Conservation (phyloP, 2,329 filamentous ascomycete genomes). For the Juglanconis juglandina region DNA sequence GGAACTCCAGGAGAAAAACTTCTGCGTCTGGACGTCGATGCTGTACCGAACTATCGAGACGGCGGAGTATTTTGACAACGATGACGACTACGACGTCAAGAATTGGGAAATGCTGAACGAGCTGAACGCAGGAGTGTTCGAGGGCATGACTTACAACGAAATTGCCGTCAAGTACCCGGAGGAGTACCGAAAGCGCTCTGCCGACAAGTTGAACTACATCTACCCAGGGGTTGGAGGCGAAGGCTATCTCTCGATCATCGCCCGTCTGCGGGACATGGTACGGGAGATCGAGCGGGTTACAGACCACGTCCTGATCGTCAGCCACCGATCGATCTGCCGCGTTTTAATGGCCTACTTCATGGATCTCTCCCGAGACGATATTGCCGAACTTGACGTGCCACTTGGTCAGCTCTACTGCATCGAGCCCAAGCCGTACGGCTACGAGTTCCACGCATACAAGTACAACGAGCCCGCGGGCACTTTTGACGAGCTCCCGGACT, state of each 20-base stretch:
- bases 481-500: slow-evolving; percentile 85
- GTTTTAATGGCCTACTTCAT: slow-evolving; percentile 96
- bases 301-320: slow-evolving; percentile 88
- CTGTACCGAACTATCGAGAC: slow-evolving; percentile 76
- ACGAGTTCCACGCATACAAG: slow-evolving; percentile 92
- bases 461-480: slow-evolving; percentile 76
- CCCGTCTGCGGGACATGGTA: slow-evolving; percentile 89
- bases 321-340: slow-evolving; percentile 85
- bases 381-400: slow-evolving; percentile 91
- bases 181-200: slow-evolving; percentile 75
- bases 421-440: slow-evolving; percentile 95
- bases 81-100: slow-evolving; percentile 62
- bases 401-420: slow-evolving; percentile 91
- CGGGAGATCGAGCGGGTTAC: slow-evolving; percentile 96
- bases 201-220: slow-evolving; percentile 91
- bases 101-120: slow-evolving; percentile 96
- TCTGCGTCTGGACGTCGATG: slow-evolving; percentile 99
- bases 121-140: slow-evolving; percentile 86
- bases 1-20: slow-evolving; percentile 76
- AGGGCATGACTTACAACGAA: slow-evolving; percentile 91
- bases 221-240: slow-evolving; percentile 95
- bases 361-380: slow-evolving; percentile 83
- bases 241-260: slow-evolving; percentile 95
- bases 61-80: slow-evolving; percentile 65
- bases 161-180: slow-evolving; percentile 76